Base-by-base conservation (phyloP, 176 grass and related monocot genomes). In the Oryza longistaminata region DNA sequence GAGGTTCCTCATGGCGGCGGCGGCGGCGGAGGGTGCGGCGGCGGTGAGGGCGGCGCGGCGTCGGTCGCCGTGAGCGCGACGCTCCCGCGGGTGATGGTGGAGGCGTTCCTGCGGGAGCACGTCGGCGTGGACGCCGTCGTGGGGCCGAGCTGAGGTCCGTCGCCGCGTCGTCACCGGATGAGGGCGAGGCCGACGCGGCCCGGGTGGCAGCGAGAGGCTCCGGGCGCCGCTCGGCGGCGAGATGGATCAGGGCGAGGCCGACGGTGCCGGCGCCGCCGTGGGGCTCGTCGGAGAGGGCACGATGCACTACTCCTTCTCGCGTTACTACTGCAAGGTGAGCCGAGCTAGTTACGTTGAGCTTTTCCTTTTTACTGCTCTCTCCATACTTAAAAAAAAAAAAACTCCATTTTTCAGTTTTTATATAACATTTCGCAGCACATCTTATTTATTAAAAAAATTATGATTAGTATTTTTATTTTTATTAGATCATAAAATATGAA, bases 81-180 rank as follows among this genome's bases (percentile, higher is more conserved):
- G 37, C 74, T 97, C 78, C 94, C 94, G 35, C 78, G 74, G 79
- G 84, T 93, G 48, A 97, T 97, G 94, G 85, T 97, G 79, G 91
- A 97, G 79, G 82, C 39, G 15, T 97, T 97, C 82, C 6, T 93
- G 35, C 81, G 43, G 74, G 94, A 92, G 33, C 92, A 92, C 26
- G 62, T 97, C 82, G 91, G 82, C 11, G 94, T 88, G 42, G 89
- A 93, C 77, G 85, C 77, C 71, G 85, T 92, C 73, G 79, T 92
- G 35, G 91, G 81, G 72, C 82, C 76, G 87, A 90, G 85, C 31
- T 92, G 73, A 90, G 71, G 77, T 83, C 78, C 17, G 53, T 82
- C 33, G 24, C 44, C 24, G 58, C 2, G 88, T 90, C 37, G 52
- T 87, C 40, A 26, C 49, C 0, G 87, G 91, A n/a, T n/a, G n/a